phyloP scores from a whole-genome alignment of 192 early-diverging fungal genomes.

The Coemansia biformis region DNA sequence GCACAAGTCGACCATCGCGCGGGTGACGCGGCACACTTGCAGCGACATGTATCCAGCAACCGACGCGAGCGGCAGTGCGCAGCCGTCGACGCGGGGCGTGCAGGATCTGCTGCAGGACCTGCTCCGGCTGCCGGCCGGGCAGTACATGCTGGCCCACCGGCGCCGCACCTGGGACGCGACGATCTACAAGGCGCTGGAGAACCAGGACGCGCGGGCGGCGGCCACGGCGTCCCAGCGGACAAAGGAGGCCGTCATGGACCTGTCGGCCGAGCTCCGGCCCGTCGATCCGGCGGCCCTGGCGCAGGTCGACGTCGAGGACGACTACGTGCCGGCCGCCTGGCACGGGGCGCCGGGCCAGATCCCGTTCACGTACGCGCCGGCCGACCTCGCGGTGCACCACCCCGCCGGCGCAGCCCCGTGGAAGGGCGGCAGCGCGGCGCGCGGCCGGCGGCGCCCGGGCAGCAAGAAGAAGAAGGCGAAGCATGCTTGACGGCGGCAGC shows the following conservation, averaged over 20 bases:
- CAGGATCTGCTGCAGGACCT: conserved; percentile 22
- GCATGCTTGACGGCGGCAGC: neutral
- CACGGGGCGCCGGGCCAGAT: conserved; percentile 23
- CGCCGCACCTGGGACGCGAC: conserved; percentile 46
- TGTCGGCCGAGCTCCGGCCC: conserved; percentile 20
- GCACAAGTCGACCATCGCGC: conserved; percentile 2
- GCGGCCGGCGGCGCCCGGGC: conserved; percentile 11
- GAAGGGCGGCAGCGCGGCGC: neutral
- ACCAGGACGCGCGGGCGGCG: conserved; percentile 6
- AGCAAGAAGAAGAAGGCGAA: conserved; percentile 16
- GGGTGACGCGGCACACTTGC: conserved; percentile 8
- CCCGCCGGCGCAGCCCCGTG: neutral
- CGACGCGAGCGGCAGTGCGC: neutral
- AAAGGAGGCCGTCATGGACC: conserved; percentile 19
- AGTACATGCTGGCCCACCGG: conserved; percentile 36
- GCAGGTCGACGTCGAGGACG: conserved; percentile 21
- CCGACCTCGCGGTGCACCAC: conserved; percentile 13
- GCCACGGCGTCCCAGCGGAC: conserved; percentile 1
- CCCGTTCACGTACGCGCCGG: conserved; percentile 40
- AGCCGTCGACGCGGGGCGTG: conserved; percentile 36
- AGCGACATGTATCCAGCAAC: conserved; percentile 13
- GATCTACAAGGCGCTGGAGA: conserved; percentile 29
- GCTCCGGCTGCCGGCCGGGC: conserved; percentile 12
- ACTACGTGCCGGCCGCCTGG: conserved; percentile 40
- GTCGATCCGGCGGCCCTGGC: neutral